phyloP scores from a whole-genome alignment of 140 eudicot species.

The Cichorium intybus region DNA sequence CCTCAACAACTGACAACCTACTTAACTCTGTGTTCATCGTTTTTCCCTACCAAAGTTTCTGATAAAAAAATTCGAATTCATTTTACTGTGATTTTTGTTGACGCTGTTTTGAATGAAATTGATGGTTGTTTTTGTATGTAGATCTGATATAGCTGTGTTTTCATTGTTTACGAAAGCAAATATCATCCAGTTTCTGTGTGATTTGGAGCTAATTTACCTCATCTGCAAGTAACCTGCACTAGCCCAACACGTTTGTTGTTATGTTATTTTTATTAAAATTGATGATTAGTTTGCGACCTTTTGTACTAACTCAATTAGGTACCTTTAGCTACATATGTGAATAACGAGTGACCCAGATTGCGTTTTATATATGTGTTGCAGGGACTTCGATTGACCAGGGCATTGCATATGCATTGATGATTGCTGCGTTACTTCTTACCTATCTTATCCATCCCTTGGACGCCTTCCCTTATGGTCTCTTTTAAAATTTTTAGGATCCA shows the following conservation, averaged over 20 bases:
- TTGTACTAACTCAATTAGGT: too few species aligned
- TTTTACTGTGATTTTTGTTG: neutral
- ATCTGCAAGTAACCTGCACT: too few species aligned
- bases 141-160: neutral
- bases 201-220: too few species aligned
- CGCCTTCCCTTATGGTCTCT: constrained; percentile 37
- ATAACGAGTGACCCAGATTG: neutral
- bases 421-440: constrained; percentile 52
- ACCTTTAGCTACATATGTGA: neutral
- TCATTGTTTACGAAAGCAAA: neutral
- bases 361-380: constrained; percentile 17
- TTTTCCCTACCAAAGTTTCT: neutral
- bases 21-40: neutral
- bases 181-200: too few species aligned
- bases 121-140: neutral
- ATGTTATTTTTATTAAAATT: too few species aligned
- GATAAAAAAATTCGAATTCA: neutral
- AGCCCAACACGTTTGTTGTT: too few species aligned
- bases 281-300: too few species aligned
- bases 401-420: constrained; percentile 56
- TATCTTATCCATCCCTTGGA: constrained; percentile 65
- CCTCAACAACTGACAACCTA: neutral
- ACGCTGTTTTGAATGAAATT: neutral
- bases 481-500: constrained; percentile 2
- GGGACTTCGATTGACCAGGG: constrained; percentile 69